Base-by-base conservation (phyloP, 75 land plant genomes). In the Pinus albicaulis region DNA sequence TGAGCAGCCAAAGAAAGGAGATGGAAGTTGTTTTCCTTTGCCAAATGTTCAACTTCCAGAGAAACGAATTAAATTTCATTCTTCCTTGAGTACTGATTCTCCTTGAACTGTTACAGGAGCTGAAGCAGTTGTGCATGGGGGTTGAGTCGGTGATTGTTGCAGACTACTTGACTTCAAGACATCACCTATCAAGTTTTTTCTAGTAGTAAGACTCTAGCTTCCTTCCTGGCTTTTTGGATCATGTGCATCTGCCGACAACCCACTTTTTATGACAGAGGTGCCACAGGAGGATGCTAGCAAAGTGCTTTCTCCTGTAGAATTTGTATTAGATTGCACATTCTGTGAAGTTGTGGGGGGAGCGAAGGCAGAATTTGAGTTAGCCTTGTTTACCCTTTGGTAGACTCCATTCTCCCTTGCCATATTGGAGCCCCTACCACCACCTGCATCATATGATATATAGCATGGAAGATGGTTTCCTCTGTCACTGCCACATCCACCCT, bases 401-500 rank as follows among this genome's bases (percentile, higher is more conserved):
- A n/a, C n/a, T n/a, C n/a, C n/a, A n/a, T n/a, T n/a, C n/a, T n/a
- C n/a, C n/a, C n/a, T n/a, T n/a, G n/a, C n/a, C n/a, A n/a, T n/a
- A n/a, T n/a, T n/a, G n/a, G n/a, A n/a, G n/a, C n/a, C n/a, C n/a
- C n/a, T n/a, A n/a, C n/a, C n/a, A n/a, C n/a, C n/a, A n/a, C n/a
- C n/a, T n/a, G n/a, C n/a, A n/a, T n/a, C n/a, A n/a, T 77, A 72
- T 64, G 89, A 76, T 8, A 65, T 26, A 53, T 73, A 60, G 55
- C 86, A 83, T 59, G 84, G 82, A 75, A 71, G 73, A 79, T 79
- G 75, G 79, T 63, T 83, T 61, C 86, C 89, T 66, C 81, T 80
- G 73, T 25, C 72, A 57, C 71, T 75, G 57, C 82, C 80, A 80
- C 89, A 80, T 10, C 81, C 71, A 16, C 84, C 86, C 78, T 82